Evolutionary conservation across 495 filamentous ascomycete species (phyloP), one percentile per base, ranked within the genome.

Genomic region (Oidiodendron maius): DNA sequence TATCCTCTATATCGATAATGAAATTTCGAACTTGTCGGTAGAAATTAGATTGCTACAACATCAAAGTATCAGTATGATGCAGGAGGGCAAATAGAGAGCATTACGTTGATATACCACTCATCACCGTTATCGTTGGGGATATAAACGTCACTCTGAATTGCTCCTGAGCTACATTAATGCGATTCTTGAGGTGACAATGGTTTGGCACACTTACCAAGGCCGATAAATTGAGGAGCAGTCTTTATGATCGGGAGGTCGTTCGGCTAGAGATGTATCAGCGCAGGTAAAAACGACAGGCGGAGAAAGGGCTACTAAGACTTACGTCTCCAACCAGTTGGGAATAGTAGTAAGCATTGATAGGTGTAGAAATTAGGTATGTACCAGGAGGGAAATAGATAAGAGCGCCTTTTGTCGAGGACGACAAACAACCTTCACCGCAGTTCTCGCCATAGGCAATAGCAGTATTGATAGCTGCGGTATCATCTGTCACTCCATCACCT

Each of bases 21-120:
- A 93, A 75, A 58, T 93, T 93, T 21, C 85, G 73, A 44, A 93
- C 75, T 53, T 89, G 85, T 13, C 86, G 73, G 60, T 76, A 91
- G 67, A 93, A 93, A 24, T 85, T 76, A 54, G 86, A 88, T 17
- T 78, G 61, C 30, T 71, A 68, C 66, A 71, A 77, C 60, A 68
- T 67, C 21, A 74, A 58, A 36, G 64, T 55, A 38, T 65, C 64
- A 61, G 86, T 76, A n/a, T 77, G 78, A 53, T 87, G 86, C 52
- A 91, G 80, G 17, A 98, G 74, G n/a, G 82, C 91, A 66, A 83
- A 71, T 21, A 15, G 4, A 16, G 4, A 6, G 11, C 24, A 18
- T 6, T 22, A 48, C 45, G 32, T 37, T 28, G 25, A 46, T 47
- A 35, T 47, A 46, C 50, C 50, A 44, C 18, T 51, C 40, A 26